These are phyloP conservation scores for Carallia brachiata DNA, from an alignment of 345 rosid species.

Conservation along the genomic window DNA sequence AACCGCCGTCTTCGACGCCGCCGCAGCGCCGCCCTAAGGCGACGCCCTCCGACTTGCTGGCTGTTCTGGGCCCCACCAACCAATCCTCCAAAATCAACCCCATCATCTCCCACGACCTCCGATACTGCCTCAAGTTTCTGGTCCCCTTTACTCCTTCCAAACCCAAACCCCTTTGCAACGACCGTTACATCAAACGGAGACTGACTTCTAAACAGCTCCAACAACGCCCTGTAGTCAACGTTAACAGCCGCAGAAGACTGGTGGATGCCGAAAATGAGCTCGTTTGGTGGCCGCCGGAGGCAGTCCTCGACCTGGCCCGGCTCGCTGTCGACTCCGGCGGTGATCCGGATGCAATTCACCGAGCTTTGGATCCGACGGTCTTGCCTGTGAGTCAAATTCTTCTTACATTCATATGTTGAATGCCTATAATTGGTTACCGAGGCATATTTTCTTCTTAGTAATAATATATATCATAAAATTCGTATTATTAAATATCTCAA, in stretches of 20 bases:
- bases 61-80: constrained; percentile 55
- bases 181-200: constrained; percentile 16
- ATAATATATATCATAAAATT: too few species aligned
- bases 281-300: constrained; percentile 89
- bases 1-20: constrained; percentile 14
- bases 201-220: constrained; percentile 1
- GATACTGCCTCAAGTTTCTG: constrained; percentile 70
- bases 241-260: background rate
- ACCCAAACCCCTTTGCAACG: background rate
- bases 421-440: background rate
- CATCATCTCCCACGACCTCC: constrained; percentile 48
- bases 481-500: too few species aligned
- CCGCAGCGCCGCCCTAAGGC: constrained; percentile 45
- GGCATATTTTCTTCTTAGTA: background rate
- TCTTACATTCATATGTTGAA: background rate
- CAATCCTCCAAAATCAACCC: constrained; percentile 53
- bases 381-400: constrained; percentile 44
- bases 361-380: constrained; percentile 63
- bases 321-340: constrained; percentile 90
- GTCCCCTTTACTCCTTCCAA: constrained; percentile 50
- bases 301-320: constrained; percentile 81
- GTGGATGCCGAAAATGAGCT: constrained; percentile 48
- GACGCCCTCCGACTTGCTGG: constrained; percentile 65
- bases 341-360: constrained; percentile 61
- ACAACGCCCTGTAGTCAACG: background rate